Evolutionary conservation across 2,329 filamentous ascomycete genomes (phyloP), one percentile per base, ranked within the genome.

Genomic region (Colletotrichum spaethianum): DNA sequence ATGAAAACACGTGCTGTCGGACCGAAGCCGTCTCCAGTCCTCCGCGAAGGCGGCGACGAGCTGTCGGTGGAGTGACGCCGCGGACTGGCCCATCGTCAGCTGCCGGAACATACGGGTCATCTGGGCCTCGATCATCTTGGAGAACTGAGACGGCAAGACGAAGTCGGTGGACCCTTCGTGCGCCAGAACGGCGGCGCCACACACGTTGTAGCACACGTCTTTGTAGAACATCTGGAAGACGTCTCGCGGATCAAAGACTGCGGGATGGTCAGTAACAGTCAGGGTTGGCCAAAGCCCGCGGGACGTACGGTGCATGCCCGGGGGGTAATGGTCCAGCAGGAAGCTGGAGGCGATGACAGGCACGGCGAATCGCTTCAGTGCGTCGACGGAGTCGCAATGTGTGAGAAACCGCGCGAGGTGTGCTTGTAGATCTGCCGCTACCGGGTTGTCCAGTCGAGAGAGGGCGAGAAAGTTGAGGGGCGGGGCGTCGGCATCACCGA

Each of bases 171-270:
- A 67, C 2, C 53, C 26, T n/a, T 67, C 1, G 1, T 67, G 6
- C 6, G 16, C 18, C 1, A 67, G 23, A 14, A 53, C 33, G 5
- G 36, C 18, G 16, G 33, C 31, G 20, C 55, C 9, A 9, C 12
- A 67, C 11, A 67, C 23, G 9, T 60, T 67, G 16, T 62, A 9
- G 48, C 31, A 61, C 14, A 61, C 20, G 12, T 63, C 31, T 6
- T 55, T 55, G n/a, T 71, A 71, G 31, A 71, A 66, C 23, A 61
- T 28, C 11, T 63, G 6, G 23, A 71, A 71, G 42, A 71, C 40
- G 6, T 71, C 28, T 1, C 11, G 20, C 7, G 28, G 63, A 63
- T 72, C 28, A 14, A 71, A 71, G 28, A 62, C 63, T 71, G n/a
- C 3, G 20, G 20, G 26, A 6, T 23, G 1, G 26, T 66, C 14